phyloP scores from a whole-genome alignment of 1,284 basidiomycete genomes.

The Ganoderma sp. region DNA sequence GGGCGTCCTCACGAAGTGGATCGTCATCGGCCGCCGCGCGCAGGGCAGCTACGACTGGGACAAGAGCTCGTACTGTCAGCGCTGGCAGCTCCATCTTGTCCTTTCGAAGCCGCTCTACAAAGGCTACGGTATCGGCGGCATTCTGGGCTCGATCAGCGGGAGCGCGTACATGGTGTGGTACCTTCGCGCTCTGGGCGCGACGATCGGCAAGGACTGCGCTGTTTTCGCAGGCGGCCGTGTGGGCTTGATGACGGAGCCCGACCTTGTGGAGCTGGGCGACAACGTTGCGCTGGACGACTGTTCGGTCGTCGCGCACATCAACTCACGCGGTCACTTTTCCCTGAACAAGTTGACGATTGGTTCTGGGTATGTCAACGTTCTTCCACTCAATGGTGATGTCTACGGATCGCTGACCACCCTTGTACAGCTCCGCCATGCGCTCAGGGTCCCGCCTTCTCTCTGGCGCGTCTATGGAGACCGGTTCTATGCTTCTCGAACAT shows the following conservation, averaged over 20 bases:
- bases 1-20: slow-evolving; percentile 48
- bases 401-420: slow-evolving; percentile 1
- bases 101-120: slow-evolving; percentile 30
- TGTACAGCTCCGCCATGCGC: slow-evolving; percentile 37
- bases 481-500: slow-evolving; percentile 55
- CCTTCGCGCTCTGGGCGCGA: slow-evolving; percentile 30
- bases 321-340: slow-evolving; percentile 32
- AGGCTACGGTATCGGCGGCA: slow-evolving; percentile 30
- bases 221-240: slow-evolving; percentile 29
- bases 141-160: slow-evolving; percentile 27
- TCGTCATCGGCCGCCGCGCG: slow-evolving; percentile 45
- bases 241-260: slow-evolving; percentile 32
- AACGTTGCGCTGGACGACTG: slow-evolving; percentile 31
- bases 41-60: slow-evolving; percentile 32
- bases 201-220: slow-evolving; percentile 30
- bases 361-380: slow-evolving; percentile 18
- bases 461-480: slow-evolving; percentile 55
- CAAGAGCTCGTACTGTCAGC: slow-evolving; percentile 33
- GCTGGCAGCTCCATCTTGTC: slow-evolving; percentile 33
- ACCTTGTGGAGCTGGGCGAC: slow-evolving; percentile 31
- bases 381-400: background rate
- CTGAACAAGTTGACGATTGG: slow-evolving; percentile 28
- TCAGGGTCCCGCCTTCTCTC: slow-evolving; percentile 54
- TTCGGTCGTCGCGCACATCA: slow-evolving; percentile 33
- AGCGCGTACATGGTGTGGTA: slow-evolving; percentile 31